Base-by-base conservation (phyloP, 257 asterid species). In the Pogostemon cablin region DNA sequence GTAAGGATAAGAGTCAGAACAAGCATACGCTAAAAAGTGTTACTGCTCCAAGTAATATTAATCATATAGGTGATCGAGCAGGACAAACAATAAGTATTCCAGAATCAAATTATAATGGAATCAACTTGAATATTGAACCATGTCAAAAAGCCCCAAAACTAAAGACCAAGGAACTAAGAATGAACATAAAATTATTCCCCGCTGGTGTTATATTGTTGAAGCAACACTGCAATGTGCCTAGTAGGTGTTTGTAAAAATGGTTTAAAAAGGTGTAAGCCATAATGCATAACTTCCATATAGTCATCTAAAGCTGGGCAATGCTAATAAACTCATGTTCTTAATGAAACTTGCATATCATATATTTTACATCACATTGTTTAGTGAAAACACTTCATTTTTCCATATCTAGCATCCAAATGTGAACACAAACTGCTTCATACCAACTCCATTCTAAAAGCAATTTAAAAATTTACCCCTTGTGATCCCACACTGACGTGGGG, bases 391-490 rank as follows among this genome's bases (percentile, higher is more conserved):
- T 48, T 39, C 32, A 61, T 38, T 17, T 48, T 66, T 40, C 65
- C 67, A 47, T 20, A 65, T 35, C 62, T 52, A 20, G 67, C 64
- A 38, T 44, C 56, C 68, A 66, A 56, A 7, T 52, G n/a, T 53
- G 39, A 68, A 44, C 67, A 41, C 52, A 55, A 5, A 35, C 68
- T 47, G 73, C 41, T 63, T 9, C 69, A 64, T 60, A 48, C 77
- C 40, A 35, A 64, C 61, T 59, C 50, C 62, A 57, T 6, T 46
- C 49, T 49, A 41, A 49, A 64, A 39, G 15, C 12, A 7, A 9
- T 25, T 10, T 48, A 40, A 43, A 25, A 61, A 3, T 49, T 17
- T 92, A 92, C 98, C 96, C 88, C 96, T 78, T 82, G 79, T 40
- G 74, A 32, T 81, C 88, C 63, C 61, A 39, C 80, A 59, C 84